A percentile compares a stretch with the other conserved stretches of the same genome.
phyloP scores from a whole-genome alignment of 768 basidiomycete species.

The Macrolepiota albuminosa region DNA sequence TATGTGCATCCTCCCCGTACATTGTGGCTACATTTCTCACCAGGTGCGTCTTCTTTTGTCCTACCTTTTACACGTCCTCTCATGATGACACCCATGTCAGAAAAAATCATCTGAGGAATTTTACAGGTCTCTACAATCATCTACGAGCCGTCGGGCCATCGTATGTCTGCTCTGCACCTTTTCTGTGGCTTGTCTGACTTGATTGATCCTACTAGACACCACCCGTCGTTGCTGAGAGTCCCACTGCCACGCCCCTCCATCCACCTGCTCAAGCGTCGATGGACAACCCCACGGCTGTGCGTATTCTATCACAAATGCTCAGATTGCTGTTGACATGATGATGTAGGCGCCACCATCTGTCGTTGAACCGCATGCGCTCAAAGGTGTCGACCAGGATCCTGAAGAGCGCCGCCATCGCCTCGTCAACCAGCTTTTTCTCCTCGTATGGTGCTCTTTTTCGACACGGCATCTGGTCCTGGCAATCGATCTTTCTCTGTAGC shows the following conservation, averaged over 20 bases:
- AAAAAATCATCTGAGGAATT: neutral
- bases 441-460: neutral
- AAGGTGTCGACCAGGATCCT: neutral
- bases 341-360: neutral
- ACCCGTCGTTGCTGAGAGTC: no score
- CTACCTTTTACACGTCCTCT: neutral
- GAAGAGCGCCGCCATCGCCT: neutral
- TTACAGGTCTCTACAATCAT: neutral
- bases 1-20: constrained; percentile 1
- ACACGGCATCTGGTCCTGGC: neutral
- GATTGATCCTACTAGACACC: neutral
- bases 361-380: neutral
- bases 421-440: neutral
- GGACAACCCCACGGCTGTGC: neutral
- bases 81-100: neutral
- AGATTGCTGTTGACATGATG: neutral
- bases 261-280: neutral
- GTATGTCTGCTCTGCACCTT: neutral
- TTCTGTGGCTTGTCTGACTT: neutral
- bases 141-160: neutral
- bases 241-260: neutral
- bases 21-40: neutral
- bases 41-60: neutral
- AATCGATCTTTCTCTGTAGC: neutral
- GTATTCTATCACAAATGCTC: neutral